Evolutionary conservation across 2,329 filamentous ascomycete genomes (phyloP).

Genomic region (Cyclaneusma minus): DNA sequence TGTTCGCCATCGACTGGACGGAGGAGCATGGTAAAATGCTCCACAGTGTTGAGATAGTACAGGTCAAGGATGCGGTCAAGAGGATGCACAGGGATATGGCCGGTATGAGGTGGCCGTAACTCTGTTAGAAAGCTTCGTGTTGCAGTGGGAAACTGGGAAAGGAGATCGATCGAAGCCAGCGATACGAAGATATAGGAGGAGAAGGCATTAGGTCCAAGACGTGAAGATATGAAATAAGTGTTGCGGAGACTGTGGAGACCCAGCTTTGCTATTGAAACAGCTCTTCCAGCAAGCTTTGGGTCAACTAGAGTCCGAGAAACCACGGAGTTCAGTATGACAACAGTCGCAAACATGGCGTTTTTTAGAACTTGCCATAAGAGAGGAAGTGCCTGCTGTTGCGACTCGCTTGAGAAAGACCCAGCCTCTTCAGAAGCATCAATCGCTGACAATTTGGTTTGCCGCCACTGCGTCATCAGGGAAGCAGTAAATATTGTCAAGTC

Average conservation of each 20-base stretch:
- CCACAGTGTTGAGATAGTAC: constrained; percentile 58
- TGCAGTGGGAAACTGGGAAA: constrained; percentile 42
- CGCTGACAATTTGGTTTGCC: constrained; percentile 51
- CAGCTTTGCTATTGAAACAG: constrained; percentile 43
- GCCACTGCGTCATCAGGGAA: constrained; percentile 47
- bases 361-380: constrained; percentile 50
- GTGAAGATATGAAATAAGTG: constrained; percentile 53
- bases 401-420: constrained; percentile 38
- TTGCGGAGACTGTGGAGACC: constrained; percentile 47
- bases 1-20: constrained; percentile 39
- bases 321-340: constrained; percentile 43
- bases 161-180: constrained; percentile 52
- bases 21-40: constrained; percentile 49
- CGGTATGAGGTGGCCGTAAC: constrained; percentile 19
- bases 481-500: constrained; percentile 31
- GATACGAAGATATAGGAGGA: constrained; percentile 57
- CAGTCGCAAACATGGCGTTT: constrained; percentile 46
- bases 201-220: constrained; percentile 46
- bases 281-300: constrained; percentile 34
- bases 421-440: constrained; percentile 46
- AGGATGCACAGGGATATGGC: constrained; percentile 45
- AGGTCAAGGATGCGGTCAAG: constrained; percentile 50
- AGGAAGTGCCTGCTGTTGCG: constrained; percentile 40
- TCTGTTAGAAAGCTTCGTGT: constrained; percentile 38
- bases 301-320: constrained; percentile 44